Evolutionary conservation across 139 green algal genomes (phyloP).

Genomic region (Chlorella ohadii): DNA sequence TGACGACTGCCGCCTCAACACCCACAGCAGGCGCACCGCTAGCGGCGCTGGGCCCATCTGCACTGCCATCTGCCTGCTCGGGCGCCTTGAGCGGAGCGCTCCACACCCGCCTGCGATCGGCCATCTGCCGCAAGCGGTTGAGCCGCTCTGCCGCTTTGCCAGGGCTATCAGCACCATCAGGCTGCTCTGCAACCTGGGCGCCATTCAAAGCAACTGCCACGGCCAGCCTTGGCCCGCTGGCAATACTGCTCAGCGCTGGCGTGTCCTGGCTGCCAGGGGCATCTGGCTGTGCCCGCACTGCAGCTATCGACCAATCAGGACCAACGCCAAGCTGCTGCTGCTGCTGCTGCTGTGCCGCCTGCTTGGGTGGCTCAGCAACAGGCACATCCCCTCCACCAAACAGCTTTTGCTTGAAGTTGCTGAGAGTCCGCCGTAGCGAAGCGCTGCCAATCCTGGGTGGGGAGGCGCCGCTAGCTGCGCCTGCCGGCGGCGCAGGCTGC

Average conservation of each 20-base stretch:
- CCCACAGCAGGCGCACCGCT: too few relatives aligned
- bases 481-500: background rate
- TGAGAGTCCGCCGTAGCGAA: background rate
- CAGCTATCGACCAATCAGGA: background rate
- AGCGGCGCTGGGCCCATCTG: too few relatives aligned
- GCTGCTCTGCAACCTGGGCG: background rate
- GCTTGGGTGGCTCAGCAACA: background rate
- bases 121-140: constrained; percentile 23
- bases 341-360: background rate
- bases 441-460: constrained; percentile 1
- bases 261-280: background rate
- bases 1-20: background rate
- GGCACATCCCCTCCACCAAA: constrained; percentile 7
- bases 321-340: background rate
- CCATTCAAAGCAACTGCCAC: background rate
- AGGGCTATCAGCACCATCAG: background rate
- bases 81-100: constrained; percentile 6
- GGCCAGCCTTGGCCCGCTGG: background rate
- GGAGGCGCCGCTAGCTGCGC: background rate
- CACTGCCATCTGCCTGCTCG: background rate
- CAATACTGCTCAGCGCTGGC: background rate
- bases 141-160: background rate
- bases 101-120: constrained; percentile 15
- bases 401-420: constrained; percentile 23
- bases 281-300: background rate